A percentile compares a stretch with the other conserved stretches of the same genome.
Evolutionary conservation across 305 asterid species (phyloP).

Genomic region (Fraxinus baroniana): DNA sequence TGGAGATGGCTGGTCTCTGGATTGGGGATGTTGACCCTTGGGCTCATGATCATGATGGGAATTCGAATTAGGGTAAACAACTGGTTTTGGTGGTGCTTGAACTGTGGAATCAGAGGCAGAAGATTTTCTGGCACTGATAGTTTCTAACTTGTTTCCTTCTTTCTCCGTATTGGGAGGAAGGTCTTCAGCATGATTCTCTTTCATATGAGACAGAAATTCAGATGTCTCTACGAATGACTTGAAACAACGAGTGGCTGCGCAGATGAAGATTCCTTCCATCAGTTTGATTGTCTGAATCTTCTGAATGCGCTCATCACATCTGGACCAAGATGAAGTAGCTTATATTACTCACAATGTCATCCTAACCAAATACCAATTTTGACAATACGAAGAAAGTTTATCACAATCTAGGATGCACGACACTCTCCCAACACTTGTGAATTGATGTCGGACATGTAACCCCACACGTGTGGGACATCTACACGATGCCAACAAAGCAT

Average conservation of each 20-base stretch:
- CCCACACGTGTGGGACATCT: not conserved
- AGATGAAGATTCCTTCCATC: conserved; percentile 83
- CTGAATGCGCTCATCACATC: conserved; percentile 87
- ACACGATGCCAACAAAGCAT: not conserved
- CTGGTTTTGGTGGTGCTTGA: conserved; percentile 65
- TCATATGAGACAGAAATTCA: conserved; percentile 72
- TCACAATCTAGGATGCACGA: not conserved
- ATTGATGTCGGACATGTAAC: not conserved
- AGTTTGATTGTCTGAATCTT: conserved; percentile 95
- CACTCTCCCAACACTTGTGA: not conserved
- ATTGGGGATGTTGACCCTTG: conserved; percentile 46
- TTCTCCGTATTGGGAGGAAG: conserved; percentile 54
- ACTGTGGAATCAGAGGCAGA: conserved; percentile 81
- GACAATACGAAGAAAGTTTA: not conserved
- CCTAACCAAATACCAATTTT: conserved; percentile 11
- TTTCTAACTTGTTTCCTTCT: conserved; percentile 70
- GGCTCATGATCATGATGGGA: conserved; percentile 67
- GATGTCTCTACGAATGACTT: conserved; percentile 80
- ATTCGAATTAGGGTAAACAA: conserved; percentile 61
- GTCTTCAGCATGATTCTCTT: conserved; percentile 50
- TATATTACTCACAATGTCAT: not conserved
- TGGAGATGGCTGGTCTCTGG: conserved; percentile 57
- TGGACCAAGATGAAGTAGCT: conserved; percentile 32
- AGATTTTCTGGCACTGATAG: conserved; percentile 60
- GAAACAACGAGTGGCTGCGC: conserved; percentile 92